phyloP scores from a whole-genome alignment of 202 grass and related monocot species.

The Miscanthus sacchariflorus region DNA sequence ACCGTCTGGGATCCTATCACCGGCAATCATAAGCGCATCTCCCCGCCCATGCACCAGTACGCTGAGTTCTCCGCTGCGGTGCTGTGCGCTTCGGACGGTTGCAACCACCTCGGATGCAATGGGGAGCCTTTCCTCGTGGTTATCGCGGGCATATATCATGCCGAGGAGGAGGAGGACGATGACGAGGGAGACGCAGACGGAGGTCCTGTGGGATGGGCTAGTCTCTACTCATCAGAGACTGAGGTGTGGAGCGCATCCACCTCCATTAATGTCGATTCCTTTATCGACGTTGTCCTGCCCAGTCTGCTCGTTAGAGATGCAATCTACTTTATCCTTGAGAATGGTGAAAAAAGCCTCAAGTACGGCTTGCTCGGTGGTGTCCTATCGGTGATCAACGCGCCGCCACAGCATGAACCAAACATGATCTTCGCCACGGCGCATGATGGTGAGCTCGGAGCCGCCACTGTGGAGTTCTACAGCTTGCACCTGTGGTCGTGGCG shows the following conservation, averaged over 20 bases:
- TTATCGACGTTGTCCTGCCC: neutral
- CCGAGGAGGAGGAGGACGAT: fast-evolving
- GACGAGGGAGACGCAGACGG: fast-evolving
- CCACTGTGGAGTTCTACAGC: neutral
- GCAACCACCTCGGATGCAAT: neutral
- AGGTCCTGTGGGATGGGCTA: neutral
- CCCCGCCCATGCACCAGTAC: neutral
- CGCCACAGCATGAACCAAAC: neutral
- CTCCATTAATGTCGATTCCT: neutral
- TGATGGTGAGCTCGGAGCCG: neutral
- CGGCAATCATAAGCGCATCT: too few species aligned
- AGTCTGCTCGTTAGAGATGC: neutral
- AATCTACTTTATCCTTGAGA: neutral
- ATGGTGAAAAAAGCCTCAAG: neutral
- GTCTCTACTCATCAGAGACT: neutral
- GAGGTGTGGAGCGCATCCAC: neutral
- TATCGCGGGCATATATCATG: neutral
- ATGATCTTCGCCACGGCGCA: neutral
- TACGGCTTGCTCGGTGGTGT: neutral
- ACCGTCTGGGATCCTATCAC: neutral
- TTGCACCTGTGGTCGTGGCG: neutral
- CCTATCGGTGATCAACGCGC: neutral
- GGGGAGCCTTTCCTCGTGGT: neutral
- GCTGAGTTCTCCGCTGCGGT: neutral
- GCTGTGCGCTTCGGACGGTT: neutral